Conservation (phyloP, 768 basidiomycete species). For the Russula sp. region DNA sequence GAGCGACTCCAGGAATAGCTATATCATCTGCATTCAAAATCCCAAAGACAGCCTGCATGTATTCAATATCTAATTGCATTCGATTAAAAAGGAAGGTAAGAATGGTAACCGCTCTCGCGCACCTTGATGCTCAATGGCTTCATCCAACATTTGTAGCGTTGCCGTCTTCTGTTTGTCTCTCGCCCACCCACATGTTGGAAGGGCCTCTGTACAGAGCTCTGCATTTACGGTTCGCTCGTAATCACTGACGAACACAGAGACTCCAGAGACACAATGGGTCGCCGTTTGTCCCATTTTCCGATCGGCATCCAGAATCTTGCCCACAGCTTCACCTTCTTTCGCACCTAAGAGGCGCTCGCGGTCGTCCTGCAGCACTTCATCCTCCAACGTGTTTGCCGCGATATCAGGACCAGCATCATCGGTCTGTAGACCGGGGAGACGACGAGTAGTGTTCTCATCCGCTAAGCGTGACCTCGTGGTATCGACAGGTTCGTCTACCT, state of each 20-base stretch:
- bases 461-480: conserved; percentile 9
- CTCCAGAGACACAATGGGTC: conserved; percentile 6
- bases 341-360: conserved; percentile 35
- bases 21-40: conserved; percentile 39
- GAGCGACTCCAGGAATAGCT: conserved; percentile 36
- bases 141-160: conserved; percentile 15
- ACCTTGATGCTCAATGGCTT: conserved; percentile 16
- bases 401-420: conserved; percentile 16
- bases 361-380: conserved; percentile 30
- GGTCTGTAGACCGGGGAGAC: conserved; percentile 6
- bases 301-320: conserved; percentile 34
- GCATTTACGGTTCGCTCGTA: conserved; percentile 2
- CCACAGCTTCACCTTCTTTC: conserved; percentile 36
- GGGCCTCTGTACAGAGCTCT: background rate
- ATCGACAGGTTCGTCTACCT: conserved; percentile 15
- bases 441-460: conserved; percentile 23
- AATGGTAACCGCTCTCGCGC: conserved; percentile 7
- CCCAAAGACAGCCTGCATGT: conserved; percentile 43
- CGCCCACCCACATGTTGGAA: background rate
- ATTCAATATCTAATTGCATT: conserved; percentile 40
- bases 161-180: conserved; percentile 10
- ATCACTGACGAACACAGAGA: conserved; percentile 5
- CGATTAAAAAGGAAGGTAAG: background rate
- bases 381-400: conserved; percentile 25
- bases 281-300: conserved; percentile 22